phyloP scores from a whole-genome alignment of 2,329 filamentous ascomycete genomes.

The Cadophora malorum region DNA sequence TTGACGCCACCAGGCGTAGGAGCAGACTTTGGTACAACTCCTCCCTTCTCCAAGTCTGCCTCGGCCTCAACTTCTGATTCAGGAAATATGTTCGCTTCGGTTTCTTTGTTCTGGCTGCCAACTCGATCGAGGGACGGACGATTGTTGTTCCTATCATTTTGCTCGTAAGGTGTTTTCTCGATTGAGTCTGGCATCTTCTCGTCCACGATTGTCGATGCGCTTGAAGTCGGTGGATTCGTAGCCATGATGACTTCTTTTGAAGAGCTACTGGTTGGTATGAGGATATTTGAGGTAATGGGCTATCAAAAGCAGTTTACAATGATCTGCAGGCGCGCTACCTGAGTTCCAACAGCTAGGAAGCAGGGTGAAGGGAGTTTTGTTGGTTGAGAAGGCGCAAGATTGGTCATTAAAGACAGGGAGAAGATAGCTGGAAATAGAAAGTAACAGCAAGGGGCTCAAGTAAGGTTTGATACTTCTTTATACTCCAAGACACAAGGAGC shows the following conservation, averaged over 20 bases:
- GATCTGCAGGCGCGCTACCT: not conserved
- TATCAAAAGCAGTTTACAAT: not conserved
- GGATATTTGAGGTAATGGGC: not conserved
- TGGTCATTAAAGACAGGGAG: not conserved
- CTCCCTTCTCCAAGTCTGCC: conserved; percentile 74
- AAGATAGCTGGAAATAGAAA: not conserved
- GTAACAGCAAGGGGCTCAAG: not conserved
- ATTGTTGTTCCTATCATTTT: conserved; percentile 13
- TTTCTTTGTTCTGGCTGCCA: conserved; percentile 45
- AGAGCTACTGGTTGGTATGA: too few species aligned
- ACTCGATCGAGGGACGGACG: conserved; percentile 26
- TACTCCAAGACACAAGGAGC: not conserved
- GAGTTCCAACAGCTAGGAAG: not conserved
- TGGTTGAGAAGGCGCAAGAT: not conserved
- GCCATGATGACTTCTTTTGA: not conserved
- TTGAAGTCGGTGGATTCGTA: not conserved
- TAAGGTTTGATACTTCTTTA: not conserved
- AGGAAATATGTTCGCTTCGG: conserved; percentile 67
- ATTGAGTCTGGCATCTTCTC: conserved; percentile 22
- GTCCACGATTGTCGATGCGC: conserved; percentile 12
- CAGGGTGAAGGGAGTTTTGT: not conserved
- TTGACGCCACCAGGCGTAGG: conserved; percentile 42
- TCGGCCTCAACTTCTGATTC: conserved; percentile 91
- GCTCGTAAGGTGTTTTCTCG: conserved; percentile 22
- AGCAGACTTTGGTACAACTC: conserved; percentile 29